These are phyloP conservation scores for Clavispora fructus DNA, from an alignment of 805 yeast genomes.

Conservation along the genomic window DNA sequence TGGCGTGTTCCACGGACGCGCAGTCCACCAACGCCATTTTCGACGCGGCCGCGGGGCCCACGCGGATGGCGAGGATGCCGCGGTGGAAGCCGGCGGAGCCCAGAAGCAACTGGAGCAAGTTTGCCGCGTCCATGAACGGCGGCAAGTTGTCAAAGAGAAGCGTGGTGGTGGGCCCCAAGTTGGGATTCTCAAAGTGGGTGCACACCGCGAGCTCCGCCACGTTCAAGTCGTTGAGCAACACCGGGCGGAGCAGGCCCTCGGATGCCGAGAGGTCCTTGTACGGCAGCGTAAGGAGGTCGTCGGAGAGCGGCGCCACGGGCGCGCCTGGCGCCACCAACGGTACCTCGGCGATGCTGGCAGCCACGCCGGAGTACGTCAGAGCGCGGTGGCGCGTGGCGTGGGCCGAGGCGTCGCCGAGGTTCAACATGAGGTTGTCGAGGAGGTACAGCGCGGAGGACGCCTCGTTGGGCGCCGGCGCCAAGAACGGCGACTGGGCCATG, in stretches of 20 bases:
- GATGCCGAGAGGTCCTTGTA: neutral
- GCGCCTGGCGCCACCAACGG: neutral
- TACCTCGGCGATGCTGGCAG: slow-evolving; percentile 18
- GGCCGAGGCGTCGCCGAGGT: slow-evolving; percentile 11
- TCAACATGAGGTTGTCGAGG: slow-evolving; percentile 29
- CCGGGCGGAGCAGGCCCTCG: slow-evolving; percentile 9
- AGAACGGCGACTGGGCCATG: slow-evolving; percentile 21
- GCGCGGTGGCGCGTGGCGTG: slow-evolving; percentile 28
- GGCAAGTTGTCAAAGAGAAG: slow-evolving; percentile 81
- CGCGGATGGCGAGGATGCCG: slow-evolving; percentile 54
- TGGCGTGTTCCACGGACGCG: slow-evolving; percentile 65
- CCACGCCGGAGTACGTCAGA: slow-evolving; percentile 37
- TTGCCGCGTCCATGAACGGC: slow-evolving; percentile 51
- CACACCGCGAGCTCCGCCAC: slow-evolving; percentile 55
- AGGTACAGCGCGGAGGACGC: slow-evolving; percentile 21
- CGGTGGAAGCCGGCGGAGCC: slow-evolving; percentile 38
- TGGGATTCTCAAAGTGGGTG: slow-evolving; percentile 66
- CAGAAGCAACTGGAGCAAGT: slow-evolving; percentile 20
- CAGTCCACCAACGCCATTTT: slow-evolving; percentile 59
- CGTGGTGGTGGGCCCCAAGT: slow-evolving; percentile 71
- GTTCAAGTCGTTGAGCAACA: slow-evolving; percentile 53
- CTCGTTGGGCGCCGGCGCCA: slow-evolving; percentile 21
- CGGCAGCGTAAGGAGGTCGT: neutral
- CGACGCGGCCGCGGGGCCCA: slow-evolving; percentile 15
- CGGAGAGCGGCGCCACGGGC: neutral